Base-by-base conservation (phyloP, 1,139 yeast species). In the Arxiozyma slooffiae region DNA sequence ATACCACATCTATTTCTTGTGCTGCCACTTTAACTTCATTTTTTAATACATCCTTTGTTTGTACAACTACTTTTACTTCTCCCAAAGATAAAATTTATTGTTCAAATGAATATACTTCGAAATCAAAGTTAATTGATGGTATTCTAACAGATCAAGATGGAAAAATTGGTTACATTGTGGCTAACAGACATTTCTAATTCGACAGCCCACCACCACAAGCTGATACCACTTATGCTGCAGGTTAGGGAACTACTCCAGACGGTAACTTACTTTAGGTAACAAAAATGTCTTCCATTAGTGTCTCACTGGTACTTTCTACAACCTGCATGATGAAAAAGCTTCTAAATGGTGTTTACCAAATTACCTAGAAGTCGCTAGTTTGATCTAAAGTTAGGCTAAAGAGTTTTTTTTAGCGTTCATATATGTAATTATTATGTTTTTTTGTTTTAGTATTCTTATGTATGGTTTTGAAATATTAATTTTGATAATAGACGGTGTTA, bases 171-270 rank as follows among this genome's bases (percentile, higher is more conserved):
- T 79, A 89, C 52, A 83, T 84, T 69, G 92, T 84, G 62, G 84
- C 90, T 55, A 83, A 83, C 82, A 79, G 83, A 74, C 92, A 84
- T 75, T 83, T 84, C 82, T 92, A 84, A 75, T 84, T 84, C 63
- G 92, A 84, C 67, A 90, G 90, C 68, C 92, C 90, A 60, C 88
- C 89, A 71, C 89, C 90, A 62, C 92, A 84, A 76, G 89, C 90
- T 52, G 92, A 90, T 70, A 76, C 88, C 58, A 80, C 82, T 68
- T 82, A 80, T 70, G 90, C 90, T 67, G 85, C 81, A 54, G 90
- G 92, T 59, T 84, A 90, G 90, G 74, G 84, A 47, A 69, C 82
- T 58, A 74, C 81, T 52, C 60, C 66, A 52, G 83, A 79, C 50
- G 87, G 87, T 60, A 66, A 72, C 73, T 79, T 85, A 66, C 87